Evolutionary conservation across 768 basidiomycete species (phyloP).

Genomic region (Daedaleopsis sinensis): DNA sequence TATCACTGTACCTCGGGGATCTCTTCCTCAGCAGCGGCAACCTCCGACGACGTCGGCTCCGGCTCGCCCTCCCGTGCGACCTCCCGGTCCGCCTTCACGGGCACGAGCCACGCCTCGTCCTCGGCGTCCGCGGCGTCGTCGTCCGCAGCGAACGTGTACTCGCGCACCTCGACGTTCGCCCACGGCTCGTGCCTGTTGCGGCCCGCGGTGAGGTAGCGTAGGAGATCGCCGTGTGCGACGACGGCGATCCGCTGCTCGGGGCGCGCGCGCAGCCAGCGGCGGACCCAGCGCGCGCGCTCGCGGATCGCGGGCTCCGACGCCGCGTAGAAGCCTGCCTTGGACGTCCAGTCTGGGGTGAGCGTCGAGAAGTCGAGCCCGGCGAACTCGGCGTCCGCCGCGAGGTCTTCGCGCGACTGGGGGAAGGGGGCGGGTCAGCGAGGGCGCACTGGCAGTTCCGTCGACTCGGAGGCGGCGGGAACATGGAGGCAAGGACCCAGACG

Average conservation of each 20-base stretch:
- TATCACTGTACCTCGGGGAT: neutral
- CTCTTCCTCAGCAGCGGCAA: neutral
- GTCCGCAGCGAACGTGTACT: conserved; percentile 28
- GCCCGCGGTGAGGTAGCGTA: conserved; percentile 30
- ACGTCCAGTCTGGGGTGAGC: conserved; percentile 32
- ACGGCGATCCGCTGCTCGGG: conserved; percentile 31
- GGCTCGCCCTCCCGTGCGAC: conserved; percentile 27
- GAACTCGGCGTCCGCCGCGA: conserved; percentile 32
- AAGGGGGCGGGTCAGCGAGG: neutral
- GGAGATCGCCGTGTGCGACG: conserved; percentile 30
- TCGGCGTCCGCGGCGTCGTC: conserved; percentile 25
- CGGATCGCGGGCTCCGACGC: conserved; percentile 18
- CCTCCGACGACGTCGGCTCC: conserved; percentile 29
- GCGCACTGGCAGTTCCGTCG: neutral
- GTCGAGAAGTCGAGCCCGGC: conserved; percentile 30
- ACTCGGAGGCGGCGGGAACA: neutral
- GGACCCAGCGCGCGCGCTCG: conserved; percentile 30
- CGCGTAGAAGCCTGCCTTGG: conserved; percentile 31
- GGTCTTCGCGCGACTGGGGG: conserved; percentile 25
- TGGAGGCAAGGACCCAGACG: no score
- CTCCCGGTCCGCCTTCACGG: conserved; percentile 6
- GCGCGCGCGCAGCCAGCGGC: conserved; percentile 31
- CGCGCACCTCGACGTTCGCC: conserved; percentile 33
- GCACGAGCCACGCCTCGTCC: conserved; percentile 28
- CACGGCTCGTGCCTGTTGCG: conserved; percentile 26